A percentile compares a stretch with the other conserved stretches of the same genome.
Evolutionary conservation across 345 rosid species (phyloP).

Genomic region (Garcia nutans): DNA sequence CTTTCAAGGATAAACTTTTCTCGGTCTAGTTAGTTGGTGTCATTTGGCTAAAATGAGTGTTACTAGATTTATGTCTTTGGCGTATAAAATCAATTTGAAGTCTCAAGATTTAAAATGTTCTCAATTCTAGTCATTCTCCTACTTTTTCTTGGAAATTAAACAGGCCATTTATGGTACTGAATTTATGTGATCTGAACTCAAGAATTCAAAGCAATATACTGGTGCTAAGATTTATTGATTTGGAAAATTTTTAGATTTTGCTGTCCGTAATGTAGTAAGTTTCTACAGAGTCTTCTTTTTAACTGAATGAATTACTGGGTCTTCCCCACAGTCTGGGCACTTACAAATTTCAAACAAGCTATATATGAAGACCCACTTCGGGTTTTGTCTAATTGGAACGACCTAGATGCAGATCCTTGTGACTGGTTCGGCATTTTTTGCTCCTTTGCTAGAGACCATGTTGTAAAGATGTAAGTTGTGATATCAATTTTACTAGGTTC

Average conservation of each 20-base stretch:
- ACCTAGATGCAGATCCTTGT: slow-evolving; percentile 81
- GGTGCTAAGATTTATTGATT: neutral
- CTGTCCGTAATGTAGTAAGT: neutral
- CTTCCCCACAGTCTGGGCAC: slow-evolving; percentile 57
- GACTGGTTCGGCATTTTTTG: slow-evolving; percentile 76
- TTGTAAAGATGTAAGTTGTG: slow-evolving; percentile 69
- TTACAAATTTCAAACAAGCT: slow-evolving; percentile 76
- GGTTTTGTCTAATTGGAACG: slow-evolving; percentile 82
- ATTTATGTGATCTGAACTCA: slow-evolving; percentile 13
- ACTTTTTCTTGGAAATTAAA: slow-evolving; percentile 15
- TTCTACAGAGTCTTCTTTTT: slow-evolving; percentile 5
- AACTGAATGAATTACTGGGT: slow-evolving; percentile 24
- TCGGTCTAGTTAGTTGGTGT: neutral
- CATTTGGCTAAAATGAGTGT: neutral
- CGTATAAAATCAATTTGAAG: neutral
- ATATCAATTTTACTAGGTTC: neutral
- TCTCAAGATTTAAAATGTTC: neutral
- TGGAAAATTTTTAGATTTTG: neutral
- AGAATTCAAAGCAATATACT: neutral
- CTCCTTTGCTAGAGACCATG: slow-evolving; percentile 57
- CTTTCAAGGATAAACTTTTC: neutral
- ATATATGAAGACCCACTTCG: slow-evolving; percentile 78
- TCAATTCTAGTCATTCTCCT: neutral
- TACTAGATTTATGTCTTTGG: neutral
- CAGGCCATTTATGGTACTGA: neutral